Evolutionary conservation across 78 protist species (phyloP).

Genomic region (Dictyostelium firmibasis): DNA sequence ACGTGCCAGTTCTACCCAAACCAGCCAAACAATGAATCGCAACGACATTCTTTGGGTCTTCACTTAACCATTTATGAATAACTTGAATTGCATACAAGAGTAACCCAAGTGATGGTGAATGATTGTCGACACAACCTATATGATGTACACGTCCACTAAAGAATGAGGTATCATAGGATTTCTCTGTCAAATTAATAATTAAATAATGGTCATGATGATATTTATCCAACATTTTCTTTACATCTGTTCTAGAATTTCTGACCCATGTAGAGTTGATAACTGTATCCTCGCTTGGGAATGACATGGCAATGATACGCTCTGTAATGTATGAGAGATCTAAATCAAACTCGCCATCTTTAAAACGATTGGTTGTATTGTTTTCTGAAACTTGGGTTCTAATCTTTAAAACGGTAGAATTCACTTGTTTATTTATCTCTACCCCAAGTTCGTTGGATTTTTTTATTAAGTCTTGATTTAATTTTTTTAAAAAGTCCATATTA

Average conservation of each 20-base stretch:
- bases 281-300: slow-evolving; percentile 36
- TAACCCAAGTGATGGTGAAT: slow-evolving; percentile 63
- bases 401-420: not conserved
- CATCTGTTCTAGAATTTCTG: slow-evolving; percentile 64
- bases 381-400: slow-evolving; percentile 75
- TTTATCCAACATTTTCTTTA: slow-evolving; percentile 34
- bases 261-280: not conserved
- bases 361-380: slow-evolving; percentile 22
- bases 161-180: not conserved
- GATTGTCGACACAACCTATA: slow-evolving; percentile 69
- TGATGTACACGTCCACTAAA: slow-evolving; percentile 21
- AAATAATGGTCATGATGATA: slow-evolving; percentile 55
- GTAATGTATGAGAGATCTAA: slow-evolving; percentile 82
- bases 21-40: slow-evolving; percentile 83
- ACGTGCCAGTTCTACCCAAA: slow-evolving; percentile 67
- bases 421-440: not conserved
- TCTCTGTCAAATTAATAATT: slow-evolving; percentile 73
- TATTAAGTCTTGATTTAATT: not conserved
- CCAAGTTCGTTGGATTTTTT: not conserved
- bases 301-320: slow-evolving; percentile 60
- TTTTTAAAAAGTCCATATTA: not conserved
- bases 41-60: slow-evolving; percentile 41
- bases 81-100: slow-evolving; percentile 50
- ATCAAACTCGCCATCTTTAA: slow-evolving; percentile 46
- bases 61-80: slow-evolving; percentile 65